Percentiles rank a stretch among this genome's conserved stretches.
Evolutionary conservation across 768 basidiomycete species (phyloP).

Genomic region (Amanita pseudoporphyria): DNA sequence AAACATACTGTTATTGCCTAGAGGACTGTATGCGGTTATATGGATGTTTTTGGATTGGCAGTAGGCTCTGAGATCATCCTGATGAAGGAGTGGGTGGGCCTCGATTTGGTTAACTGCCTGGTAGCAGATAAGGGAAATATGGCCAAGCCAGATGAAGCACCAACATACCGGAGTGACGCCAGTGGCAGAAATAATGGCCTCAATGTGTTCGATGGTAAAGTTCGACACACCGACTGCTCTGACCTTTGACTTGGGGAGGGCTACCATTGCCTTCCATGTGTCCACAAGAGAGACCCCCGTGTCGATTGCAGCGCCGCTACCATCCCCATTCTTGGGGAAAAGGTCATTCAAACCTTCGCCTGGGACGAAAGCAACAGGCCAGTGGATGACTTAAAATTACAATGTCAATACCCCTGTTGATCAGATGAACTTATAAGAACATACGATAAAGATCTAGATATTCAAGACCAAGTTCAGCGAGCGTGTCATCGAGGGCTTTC

Average conservation of each 20-base stretch:
- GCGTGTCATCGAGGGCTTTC: slow-evolving; percentile 67
- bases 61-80: slow-evolving; percentile 63
- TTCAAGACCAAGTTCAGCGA: slow-evolving; percentile 58
- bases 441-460: slow-evolving; percentile 78
- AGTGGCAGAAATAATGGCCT: slow-evolving; percentile 60
- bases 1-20: slow-evolving; percentile 70
- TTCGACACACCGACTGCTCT: slow-evolving; percentile 75
- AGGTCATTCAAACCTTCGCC: slow-evolving; percentile 31
- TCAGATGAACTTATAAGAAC: background rate
- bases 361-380: slow-evolving; percentile 63
- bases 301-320: slow-evolving; percentile 43
- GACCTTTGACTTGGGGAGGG: slow-evolving; percentile 61
- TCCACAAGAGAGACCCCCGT: slow-evolving; percentile 52
- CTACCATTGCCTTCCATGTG: slow-evolving; percentile 77
- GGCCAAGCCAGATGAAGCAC: background rate
- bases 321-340: slow-evolving; percentile 38
- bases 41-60: slow-evolving; percentile 64
- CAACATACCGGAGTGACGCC: slow-evolving; percentile 58
- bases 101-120: slow-evolving; percentile 74
- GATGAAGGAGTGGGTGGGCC: slow-evolving; percentile 71
- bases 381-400: slow-evolving; percentile 55
- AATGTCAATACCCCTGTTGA: background rate
- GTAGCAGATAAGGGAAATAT: background rate
- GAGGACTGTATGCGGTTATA: slow-evolving; percentile 56
- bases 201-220: slow-evolving; percentile 56